Conservation (phyloP, 257 asterid genomes). For the Forsythia suspensa region DNA sequence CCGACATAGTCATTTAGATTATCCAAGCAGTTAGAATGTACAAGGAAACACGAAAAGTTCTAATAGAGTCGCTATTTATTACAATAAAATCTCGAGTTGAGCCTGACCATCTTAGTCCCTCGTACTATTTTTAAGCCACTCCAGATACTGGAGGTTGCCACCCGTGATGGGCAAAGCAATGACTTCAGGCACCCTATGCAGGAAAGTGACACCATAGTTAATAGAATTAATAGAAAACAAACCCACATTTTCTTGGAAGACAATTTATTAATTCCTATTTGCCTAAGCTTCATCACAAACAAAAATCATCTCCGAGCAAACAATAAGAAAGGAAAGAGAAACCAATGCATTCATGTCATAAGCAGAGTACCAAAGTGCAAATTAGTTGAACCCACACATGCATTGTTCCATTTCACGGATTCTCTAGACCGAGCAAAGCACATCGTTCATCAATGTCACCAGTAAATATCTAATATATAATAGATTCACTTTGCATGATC, state of each 20-base stretch:
- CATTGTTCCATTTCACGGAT: background rate
- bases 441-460: background rate
- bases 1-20: background rate
- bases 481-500: background rate
- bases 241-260: background rate
- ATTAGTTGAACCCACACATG: background rate
- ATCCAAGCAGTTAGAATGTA: constrained; percentile 21
- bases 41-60: constrained; percentile 2
- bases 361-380: background rate
- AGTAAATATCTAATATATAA: background rate
- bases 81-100: background rate
- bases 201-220: constrained; percentile 11
- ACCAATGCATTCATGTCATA: background rate
- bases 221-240: background rate
- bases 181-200: constrained; percentile 86
- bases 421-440: background rate
- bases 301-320: background rate
- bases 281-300: background rate
- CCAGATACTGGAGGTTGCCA: constrained; percentile 73
- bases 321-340: background rate
- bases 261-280: background rate
- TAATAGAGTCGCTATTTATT: background rate
- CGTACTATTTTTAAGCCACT: constrained; percentile 85
- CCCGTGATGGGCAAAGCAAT: constrained; percentile 85
- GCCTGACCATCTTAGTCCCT: constrained; percentile 39